Percentiles rank a stretch among this genome's conserved stretches.
phyloP scores from a whole-genome alignment of 164 flowering plant genomes.

The Taxillus chinensis region DNA sequence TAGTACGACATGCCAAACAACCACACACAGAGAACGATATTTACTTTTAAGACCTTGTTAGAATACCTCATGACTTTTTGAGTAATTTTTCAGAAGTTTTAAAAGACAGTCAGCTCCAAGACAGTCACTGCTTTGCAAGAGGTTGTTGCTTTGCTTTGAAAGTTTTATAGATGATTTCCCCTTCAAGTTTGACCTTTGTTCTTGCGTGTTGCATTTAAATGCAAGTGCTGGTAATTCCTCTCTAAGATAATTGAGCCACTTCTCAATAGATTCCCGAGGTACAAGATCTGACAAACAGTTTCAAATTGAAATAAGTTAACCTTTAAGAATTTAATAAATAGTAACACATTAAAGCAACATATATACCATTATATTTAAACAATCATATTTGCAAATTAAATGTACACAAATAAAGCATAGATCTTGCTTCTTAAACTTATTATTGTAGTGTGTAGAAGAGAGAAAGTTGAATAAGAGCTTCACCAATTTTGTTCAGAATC shows the following conservation, averaged over 20 bases:
- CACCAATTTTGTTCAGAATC: conserved; percentile 94
- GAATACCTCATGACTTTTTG: conserved; percentile 87
- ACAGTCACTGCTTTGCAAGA: conserved; percentile 89
- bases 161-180: conserved; percentile 67
- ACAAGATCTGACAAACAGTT: conserved; percentile 67
- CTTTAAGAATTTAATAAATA: background rate
- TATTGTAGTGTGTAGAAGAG: background rate
- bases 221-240: conserved; percentile 96
- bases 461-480: background rate
- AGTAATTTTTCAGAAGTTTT: conserved; percentile 82
- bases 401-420: too few species aligned
- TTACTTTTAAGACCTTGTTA: background rate
- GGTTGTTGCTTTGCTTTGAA: conserved; percentile 47
- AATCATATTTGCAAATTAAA: background rate
- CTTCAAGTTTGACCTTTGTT: conserved; percentile 77
- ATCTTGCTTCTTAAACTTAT: background rate
- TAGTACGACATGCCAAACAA: too few species aligned
- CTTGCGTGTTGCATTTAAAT: conserved; percentile 91
- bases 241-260: conserved; percentile 90
- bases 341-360: too few species aligned
- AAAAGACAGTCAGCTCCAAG: conserved; percentile 94
- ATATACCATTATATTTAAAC: background rate
- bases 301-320: background rate
- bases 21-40: too few species aligned
- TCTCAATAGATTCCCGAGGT: conserved; percentile 89